Evolutionary conservation across 768 basidiomycete species (phyloP).

Genomic region (Favolaschia claudopus): DNA sequence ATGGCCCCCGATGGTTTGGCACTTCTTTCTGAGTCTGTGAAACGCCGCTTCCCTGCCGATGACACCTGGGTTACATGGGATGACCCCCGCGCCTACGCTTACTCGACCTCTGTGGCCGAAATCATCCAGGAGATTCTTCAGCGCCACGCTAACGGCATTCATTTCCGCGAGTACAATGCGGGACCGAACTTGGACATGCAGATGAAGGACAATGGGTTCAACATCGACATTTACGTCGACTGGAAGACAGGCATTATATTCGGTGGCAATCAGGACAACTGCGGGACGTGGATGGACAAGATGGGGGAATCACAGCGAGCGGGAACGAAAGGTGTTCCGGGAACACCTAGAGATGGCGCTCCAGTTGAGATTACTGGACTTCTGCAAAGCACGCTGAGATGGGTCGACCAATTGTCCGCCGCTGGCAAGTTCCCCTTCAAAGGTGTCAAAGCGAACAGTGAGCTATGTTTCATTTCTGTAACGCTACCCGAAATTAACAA

Average conservation of each 20-base stretch:
- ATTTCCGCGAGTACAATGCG: slow-evolving; percentile 95
- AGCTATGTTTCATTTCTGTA: slow-evolving; percentile 39
- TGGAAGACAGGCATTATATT: slow-evolving; percentile 92
- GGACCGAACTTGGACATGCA: slow-evolving; percentile 97
- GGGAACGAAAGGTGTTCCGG: slow-evolving; percentile 94
- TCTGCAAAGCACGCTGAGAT: slow-evolving; percentile 90
- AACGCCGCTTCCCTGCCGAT: slow-evolving; percentile 93
- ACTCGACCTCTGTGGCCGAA: slow-evolving; percentile 88
- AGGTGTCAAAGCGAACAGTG: slow-evolving; percentile 84
- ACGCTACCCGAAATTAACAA: slow-evolving; percentile 2
- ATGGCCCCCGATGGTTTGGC: slow-evolving; percentile 86
- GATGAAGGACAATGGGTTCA: slow-evolving; percentile 92
- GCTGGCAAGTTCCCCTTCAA: slow-evolving; percentile 85
- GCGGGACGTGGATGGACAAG: slow-evolving; percentile 99
- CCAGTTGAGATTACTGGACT: slow-evolving; percentile 96
- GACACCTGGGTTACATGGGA: slow-evolving; percentile 95
- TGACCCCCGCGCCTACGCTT: slow-evolving; percentile 82
- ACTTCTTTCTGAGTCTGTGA: slow-evolving; percentile 82
- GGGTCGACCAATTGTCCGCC: slow-evolving; percentile 76
- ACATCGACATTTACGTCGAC: slow-evolving; percentile 93
- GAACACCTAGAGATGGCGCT: slow-evolving; percentile 94
- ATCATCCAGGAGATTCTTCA: slow-evolving; percentile 96
- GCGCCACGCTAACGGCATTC: slow-evolving; percentile 90
- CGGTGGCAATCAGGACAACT: slow-evolving; percentile 87
- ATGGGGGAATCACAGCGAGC: slow-evolving; percentile 95